Base-by-base conservation (phyloP, 2,329 filamentous ascomycete species). In the Sarocladium oryzae region DNA sequence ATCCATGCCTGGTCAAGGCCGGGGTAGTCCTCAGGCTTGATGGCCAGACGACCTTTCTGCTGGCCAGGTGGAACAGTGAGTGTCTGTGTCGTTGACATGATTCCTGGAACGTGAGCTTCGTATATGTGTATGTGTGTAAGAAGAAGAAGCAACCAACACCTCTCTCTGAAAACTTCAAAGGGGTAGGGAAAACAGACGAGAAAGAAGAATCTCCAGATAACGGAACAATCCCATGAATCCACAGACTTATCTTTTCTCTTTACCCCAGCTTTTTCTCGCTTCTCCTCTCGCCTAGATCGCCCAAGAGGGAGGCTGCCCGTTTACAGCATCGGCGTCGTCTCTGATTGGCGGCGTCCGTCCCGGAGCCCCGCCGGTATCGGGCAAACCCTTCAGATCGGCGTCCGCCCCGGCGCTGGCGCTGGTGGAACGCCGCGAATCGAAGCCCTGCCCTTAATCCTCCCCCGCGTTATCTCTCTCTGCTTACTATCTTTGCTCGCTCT, bases 1-100 rank as follows among this genome's bases (percentile, higher is more conserved):
- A 57, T 50, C 61, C 63, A 66, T 57, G 64, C 56, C 1, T 53
- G 51, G 49, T 66, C 62, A 5, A 66, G 50, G 0, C 59, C 60
- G 1, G 33, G 32, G 15, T 56, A 60, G 15, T 56, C 49, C 5
- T 52, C 30, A 5, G 46, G 4, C 16, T 33, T 20, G 43, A 48
- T 48, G 24, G 43, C 43, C 16, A 48, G 28, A 21, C 43, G 43
- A 6, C 43, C 43, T n/a, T 48, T 48, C 13, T 48, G 43, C 4
- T 30, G 43, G 21, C 20, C 43, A 11, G 43, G 16, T 4, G 43
- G 26, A 32, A 33, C 26, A 5, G 43, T 48, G 24, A 33, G 18
- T 9, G 43, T 48, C 28, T 48, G 26, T 33, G 43, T 48, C 4
- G 43, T 13, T 30, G 28, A 30, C 28, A 30, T n/a, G n/a, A n/a